These are phyloP conservation scores for Tetrahymena thermophila DNA, from an alignment of 73 alveolate species.

Conservation along the genomic window DNA sequence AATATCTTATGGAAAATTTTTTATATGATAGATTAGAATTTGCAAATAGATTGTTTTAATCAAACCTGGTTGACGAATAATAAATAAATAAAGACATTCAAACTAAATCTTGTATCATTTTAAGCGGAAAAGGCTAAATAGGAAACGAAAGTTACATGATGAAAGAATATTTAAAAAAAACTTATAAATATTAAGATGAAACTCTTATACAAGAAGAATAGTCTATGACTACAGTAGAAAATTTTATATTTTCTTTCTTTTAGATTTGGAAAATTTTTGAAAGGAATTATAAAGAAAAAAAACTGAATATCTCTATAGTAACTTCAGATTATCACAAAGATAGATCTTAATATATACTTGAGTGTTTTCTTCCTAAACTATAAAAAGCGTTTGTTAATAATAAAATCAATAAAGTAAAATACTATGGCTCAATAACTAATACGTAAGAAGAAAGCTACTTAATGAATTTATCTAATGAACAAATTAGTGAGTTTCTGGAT, in stretches of 20 bases:
- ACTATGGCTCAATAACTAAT: neutral
- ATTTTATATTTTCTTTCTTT: neutral
- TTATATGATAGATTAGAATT: neutral
- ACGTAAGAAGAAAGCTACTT: neutral
- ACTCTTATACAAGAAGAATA: neutral
- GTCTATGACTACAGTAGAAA: neutral
- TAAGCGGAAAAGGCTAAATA: neutral
- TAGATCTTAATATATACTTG: neutral
- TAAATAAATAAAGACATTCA: neutral
- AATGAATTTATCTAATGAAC: neutral
- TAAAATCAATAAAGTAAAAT: neutral
- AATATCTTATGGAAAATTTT: neutral
- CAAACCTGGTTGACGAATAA: neutral
- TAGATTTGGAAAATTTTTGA: neutral
- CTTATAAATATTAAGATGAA: neutral
- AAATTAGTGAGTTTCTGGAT: neutral
- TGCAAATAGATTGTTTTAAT: neutral
- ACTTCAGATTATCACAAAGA: neutral
- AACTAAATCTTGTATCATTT: neutral
- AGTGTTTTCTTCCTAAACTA: neutral
- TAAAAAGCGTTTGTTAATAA: neutral
- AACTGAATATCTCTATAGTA: neutral
- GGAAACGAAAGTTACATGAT: neutral
- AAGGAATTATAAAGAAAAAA: neutral
- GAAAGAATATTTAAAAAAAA: neutral